Evolutionary conservation across 257 asterid genomes (phyloP), one percentile per base, ranked within the genome.

Genomic region (Solanum pimpinellifolium): DNA sequence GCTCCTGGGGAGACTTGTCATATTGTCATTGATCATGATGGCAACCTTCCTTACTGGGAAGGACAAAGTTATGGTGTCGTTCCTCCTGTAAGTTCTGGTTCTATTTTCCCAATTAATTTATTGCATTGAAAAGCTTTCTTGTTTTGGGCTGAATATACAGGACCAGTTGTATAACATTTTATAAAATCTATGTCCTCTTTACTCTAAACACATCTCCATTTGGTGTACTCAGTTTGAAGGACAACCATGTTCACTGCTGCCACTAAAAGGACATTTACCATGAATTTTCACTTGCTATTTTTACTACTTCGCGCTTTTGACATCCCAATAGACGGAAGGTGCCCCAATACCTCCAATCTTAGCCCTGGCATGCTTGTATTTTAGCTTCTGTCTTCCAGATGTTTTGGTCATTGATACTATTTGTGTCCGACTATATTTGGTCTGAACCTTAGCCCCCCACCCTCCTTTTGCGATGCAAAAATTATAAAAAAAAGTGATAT

Each of bases 1-100:
- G 99, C 99, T 90, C 98, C 99, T 6, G 99, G 99, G 86, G 99
- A 97, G 90, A 95, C 99, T 25, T 95, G 96, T 87, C 99, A 97
- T 92, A 89, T 97, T 89, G 98, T 97, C 87, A 97, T 97, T 86
- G 96, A 97, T 87, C 99, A 97, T 89, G 99, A 90, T 25, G 98
- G 98, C 88, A 93, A 97, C 27, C 91, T 97, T 88, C 99, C 99
- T 31, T 97, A 95, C 89, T 95, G 99, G 99, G 99, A 97, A 93
- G 99, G 99, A 87, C 98, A 97, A 87, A 97, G 98, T 87, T 97
- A 97, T 65, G 99, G 99, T 84, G 90, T 95, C 85, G 92, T 95
- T 88, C 98, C 99, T 70, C 98, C 99, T 44, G 99, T 95, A 92
- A 90, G 98, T 90, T 77, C 37, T 60, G 37, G 62, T 27, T 86